These are phyloP conservation scores for Penicillium aurantiogriseum DNA, from an alignment of 2,329 filamentous ascomycete genomes.

Conservation along the genomic window DNA sequence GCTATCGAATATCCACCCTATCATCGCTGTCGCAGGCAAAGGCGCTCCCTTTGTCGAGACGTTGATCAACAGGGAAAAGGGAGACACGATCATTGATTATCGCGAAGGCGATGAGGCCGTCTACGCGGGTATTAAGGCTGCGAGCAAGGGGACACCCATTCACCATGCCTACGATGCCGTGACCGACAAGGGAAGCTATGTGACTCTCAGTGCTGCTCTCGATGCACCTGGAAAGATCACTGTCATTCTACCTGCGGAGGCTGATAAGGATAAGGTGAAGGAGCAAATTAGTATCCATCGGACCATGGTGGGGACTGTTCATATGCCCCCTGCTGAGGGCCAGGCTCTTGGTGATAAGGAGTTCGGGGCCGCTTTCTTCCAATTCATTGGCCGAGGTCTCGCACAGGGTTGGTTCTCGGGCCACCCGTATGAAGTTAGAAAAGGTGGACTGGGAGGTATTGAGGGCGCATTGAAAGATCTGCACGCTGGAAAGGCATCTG, in stretches of 20 bases:
- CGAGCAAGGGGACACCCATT: constrained; percentile 40
- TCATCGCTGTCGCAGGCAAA: constrained; percentile 60
- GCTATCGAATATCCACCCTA: constrained; percentile 58
- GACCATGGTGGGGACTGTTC: constrained; percentile 39
- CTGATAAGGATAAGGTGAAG: constrained; percentile 45
- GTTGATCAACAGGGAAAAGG: constrained; percentile 54
- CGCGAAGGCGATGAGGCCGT: constrained; percentile 56
- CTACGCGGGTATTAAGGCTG: constrained; percentile 44
- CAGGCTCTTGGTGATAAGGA: constrained; percentile 36
- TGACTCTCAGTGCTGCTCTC: constrained; percentile 49
- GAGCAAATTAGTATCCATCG: constrained; percentile 37
- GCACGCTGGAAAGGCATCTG: constrained; percentile 60
- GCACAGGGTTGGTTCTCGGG: constrained; percentile 51
- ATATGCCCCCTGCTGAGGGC: constrained; percentile 22
- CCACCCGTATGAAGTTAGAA: constrained; percentile 52
- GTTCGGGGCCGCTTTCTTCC: constrained; percentile 48
- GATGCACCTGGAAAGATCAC: constrained; percentile 40
- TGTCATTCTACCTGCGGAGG: constrained; percentile 44
- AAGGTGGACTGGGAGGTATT: constrained; percentile 56
- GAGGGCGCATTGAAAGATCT: constrained; percentile 55
- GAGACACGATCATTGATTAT: constrained; percentile 62
- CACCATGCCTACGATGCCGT: constrained; percentile 59
- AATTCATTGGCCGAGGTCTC: constrained; percentile 48
- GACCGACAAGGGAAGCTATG: constrained; percentile 51
- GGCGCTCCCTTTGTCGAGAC: constrained; percentile 52